Evolutionary conservation across 108 stramenopile species (phyloP).

Genomic region (Cyclotella sp.): DNA sequence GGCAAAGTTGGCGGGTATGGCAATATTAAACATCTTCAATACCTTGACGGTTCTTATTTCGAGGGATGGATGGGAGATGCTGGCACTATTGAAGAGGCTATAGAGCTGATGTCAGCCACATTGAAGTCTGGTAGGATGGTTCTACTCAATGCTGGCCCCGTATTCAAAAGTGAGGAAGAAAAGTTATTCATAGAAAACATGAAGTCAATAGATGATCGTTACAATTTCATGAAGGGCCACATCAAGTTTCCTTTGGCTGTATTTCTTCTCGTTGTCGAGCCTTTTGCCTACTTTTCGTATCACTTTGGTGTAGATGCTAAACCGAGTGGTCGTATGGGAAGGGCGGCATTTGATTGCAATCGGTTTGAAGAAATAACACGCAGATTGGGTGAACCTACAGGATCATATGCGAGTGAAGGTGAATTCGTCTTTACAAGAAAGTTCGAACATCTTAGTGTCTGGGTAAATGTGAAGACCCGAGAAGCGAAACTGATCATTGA

Average conservation of each 20-base stretch:
- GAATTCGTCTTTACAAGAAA: constrained; percentile 23
- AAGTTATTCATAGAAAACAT: neutral
- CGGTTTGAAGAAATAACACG: constrained; percentile 28
- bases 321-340: neutral
- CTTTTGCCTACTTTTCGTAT: constrained; percentile 40
- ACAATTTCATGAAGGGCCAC: constrained; percentile 16
- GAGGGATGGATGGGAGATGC: constrained; percentile 34
- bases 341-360: constrained; percentile 22
- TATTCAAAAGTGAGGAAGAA: constrained; percentile 4
- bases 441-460: constrained; percentile 21
- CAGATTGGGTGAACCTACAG: constrained; percentile 13
- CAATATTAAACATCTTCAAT: constrained; percentile 34
- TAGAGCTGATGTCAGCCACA: constrained; percentile 38
- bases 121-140: constrained; percentile 26
- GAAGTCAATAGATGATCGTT: constrained; percentile 24
- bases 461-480: constrained; percentile 16
- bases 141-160: constrained; percentile 30
- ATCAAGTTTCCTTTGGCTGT: constrained; percentile 40
- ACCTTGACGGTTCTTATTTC: constrained; percentile 50
- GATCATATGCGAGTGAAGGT: constrained; percentile 6
- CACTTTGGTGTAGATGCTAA: constrained; percentile 30
- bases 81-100: constrained; percentile 8
- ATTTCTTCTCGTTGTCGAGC: constrained; percentile 44
- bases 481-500: neutral
- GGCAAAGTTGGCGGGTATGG: constrained; percentile 14